Conservation (phyloP, 768 basidiomycete genomes). For the Rickenella mellea region DNA sequence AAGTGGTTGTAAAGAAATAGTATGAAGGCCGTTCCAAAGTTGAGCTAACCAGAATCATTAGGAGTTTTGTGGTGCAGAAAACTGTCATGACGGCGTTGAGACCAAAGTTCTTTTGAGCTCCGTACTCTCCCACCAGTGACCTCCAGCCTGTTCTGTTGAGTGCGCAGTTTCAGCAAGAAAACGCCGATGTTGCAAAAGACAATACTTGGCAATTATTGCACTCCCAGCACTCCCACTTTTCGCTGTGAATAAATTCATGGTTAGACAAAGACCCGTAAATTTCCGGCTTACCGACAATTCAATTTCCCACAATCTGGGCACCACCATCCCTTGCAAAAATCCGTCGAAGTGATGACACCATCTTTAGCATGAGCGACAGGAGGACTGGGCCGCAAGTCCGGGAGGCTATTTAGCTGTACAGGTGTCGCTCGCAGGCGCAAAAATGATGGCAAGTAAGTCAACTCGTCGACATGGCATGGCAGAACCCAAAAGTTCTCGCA, state of each 20-base stretch:
- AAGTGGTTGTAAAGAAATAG: no score
- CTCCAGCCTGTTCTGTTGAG: slow-evolving; percentile 1
- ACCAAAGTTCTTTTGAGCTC: slow-evolving; percentile 28
- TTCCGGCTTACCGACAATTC: slow-evolving; percentile 51
- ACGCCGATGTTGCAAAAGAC: not conserved
- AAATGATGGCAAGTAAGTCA: not conserved
- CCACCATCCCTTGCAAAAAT: slow-evolving; percentile 68
- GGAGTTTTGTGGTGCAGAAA: slow-evolving; percentile 14
- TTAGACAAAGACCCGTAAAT: slow-evolving; percentile 1
- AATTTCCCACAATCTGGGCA: slow-evolving; percentile 62
- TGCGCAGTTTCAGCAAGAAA: not conserved
- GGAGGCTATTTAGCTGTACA: no score
- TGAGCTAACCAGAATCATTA: slow-evolving; percentile 11
- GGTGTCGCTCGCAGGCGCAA: not conserved
- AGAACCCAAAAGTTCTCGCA: slow-evolving; percentile 49
- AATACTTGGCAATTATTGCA: slow-evolving; percentile 52
- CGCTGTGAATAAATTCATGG: slow-evolving; percentile 28
- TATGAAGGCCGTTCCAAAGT: no score
- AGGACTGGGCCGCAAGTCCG: no score
- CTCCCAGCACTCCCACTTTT: slow-evolving; percentile 68
- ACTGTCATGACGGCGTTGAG: slow-evolving; percentile 15
- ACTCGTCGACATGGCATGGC: not conserved
- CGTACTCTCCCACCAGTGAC: slow-evolving; percentile 21
- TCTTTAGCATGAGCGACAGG: no score
- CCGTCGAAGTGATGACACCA: no score